Evolutionary conservation across 2,329 filamentous ascomycete species (phyloP), one percentile per base, ranked within the genome.

Genomic region (Ascosphaera acerosa): DNA sequence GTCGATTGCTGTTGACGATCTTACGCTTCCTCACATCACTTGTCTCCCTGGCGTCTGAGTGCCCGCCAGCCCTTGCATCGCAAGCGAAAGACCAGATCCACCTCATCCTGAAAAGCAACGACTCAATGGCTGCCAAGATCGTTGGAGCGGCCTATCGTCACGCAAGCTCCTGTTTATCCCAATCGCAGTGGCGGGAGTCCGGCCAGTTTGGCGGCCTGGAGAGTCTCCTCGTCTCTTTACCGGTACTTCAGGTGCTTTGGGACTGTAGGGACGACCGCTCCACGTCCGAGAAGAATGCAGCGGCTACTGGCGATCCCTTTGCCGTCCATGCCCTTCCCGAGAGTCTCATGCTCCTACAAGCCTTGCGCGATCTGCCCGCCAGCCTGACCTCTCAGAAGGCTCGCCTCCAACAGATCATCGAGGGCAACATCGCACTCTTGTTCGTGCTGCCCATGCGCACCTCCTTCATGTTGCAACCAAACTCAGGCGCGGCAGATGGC

Each of bases 361-460:
- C 37, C 41, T 20, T 47, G 40, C 26, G 36, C 47, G 3, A 40
- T 42, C 9, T 41, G 37, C 10, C 37, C 40, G 30, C 41, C 40
- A 15, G 39, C 17, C n/a, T n/a, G n/a, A n/a, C n/a, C n/a, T 45
- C 46, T 29, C 47, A 50, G 29, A 44, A 39, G 25, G 36, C 40
- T 12, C 43, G 44, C 18, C 42, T 52, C 2, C 34, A 48, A 10
- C 44, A 46, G 33, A 41, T 44, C 6, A 36, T 54, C 30, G 51
- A 54, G 36, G 44, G 48, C 28, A 38, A 50, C 6, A 45, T 52
- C 33, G 52, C 48, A 6, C 42, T 54, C 19, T 52, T 55, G 41
- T 45, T 55, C n/a, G 40, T 56, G 2, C 42, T 55, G 4, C 53
- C 52, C 5, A 42, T 50, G 4, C 51, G 53, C 16, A 43, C 42